These are phyloP conservation scores for Durotheca rogersii DNA, from an alignment of 495 filamentous ascomycete genomes.

Conservation along the genomic window DNA sequence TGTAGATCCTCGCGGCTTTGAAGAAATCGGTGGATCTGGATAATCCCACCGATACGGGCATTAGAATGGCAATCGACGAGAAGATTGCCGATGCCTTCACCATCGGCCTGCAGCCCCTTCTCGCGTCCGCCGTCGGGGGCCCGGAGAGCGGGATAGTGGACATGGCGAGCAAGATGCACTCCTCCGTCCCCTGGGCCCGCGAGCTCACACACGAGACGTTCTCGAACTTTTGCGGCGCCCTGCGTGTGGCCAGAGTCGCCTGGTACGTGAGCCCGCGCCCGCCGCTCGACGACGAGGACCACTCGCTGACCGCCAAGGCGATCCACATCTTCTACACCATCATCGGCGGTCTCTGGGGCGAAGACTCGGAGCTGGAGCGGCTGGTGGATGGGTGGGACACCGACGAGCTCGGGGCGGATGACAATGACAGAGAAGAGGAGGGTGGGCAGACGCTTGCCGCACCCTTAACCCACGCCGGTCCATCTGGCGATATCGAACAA, in stretches of 20 bases:
- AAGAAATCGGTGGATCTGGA: neutral
- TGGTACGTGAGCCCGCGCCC: conserved; percentile 2
- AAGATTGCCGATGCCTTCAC: neutral
- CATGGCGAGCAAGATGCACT: neutral
- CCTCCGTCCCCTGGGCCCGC: neutral
- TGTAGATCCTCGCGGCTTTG: neutral
- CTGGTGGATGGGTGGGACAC: neutral
- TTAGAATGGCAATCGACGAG: conserved; percentile 1
- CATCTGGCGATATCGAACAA: neutral
- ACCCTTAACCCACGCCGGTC: neutral
- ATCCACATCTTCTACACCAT: conserved; percentile 5
- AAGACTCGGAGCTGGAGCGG: neutral
- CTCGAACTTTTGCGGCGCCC: neutral
- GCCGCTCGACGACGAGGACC: conserved; percentile 2
- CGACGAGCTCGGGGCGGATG: too few species aligned
- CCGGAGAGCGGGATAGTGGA: neutral
- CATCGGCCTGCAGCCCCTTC: neutral
- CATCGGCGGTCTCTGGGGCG: neutral
- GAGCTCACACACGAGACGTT: neutral
- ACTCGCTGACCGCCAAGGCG: neutral
- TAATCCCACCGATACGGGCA: neutral
- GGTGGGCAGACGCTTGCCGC: neutral
- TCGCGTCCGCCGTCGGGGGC: neutral
- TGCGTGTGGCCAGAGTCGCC: neutral
- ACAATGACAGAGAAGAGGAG: neutral